These are phyloP conservation scores for Musa schizocarpa DNA, from an alignment of 176 grass and related monocot genomes.

Conservation along the genomic window DNA sequence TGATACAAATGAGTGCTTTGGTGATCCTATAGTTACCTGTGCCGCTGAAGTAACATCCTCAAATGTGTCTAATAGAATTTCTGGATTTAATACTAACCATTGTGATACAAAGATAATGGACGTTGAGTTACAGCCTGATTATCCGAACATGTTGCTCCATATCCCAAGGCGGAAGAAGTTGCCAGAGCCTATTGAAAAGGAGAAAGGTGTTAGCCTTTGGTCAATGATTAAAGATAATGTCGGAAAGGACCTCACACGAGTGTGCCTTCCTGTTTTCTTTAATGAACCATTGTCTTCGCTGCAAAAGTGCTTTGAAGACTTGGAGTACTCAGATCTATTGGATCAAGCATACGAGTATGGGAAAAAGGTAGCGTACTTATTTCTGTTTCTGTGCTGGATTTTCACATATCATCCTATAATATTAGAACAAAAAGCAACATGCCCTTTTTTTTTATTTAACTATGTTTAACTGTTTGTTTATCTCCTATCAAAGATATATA, in stretches of 20 bases:
- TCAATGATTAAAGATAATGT: constrained; percentile 58
- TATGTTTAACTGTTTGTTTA: no score
- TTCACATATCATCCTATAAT: neutral
- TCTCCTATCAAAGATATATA: no score
- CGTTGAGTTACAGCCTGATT: neutral
- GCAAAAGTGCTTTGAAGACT: constrained; percentile 60
- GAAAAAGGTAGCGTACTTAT: constrained; percentile 20
- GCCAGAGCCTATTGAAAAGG: constrained; percentile 36
- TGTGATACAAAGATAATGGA: constrained; percentile 13
- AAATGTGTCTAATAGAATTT: constrained; percentile 5
- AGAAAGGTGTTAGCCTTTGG: constrained; percentile 43
- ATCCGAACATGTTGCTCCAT: neutral
- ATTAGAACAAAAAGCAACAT: neutral
- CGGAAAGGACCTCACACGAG: constrained; percentile 47
- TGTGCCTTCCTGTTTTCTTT: constrained; percentile 53
- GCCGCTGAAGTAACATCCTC: constrained; percentile 26
- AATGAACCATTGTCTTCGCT: constrained; percentile 53
- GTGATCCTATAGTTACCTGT: constrained; percentile 31
- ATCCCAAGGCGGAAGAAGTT: constrained; percentile 25
- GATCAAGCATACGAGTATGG: constrained; percentile 43
- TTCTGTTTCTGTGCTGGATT: neutral
- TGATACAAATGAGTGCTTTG: constrained; percentile 76
- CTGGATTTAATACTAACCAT: neutral
- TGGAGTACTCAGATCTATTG: constrained; percentile 50
- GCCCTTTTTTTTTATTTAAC: neutral